phyloP scores from a whole-genome alignment of 2,329 filamentous ascomycete species.

The Sclerotinia borealis region DNA sequence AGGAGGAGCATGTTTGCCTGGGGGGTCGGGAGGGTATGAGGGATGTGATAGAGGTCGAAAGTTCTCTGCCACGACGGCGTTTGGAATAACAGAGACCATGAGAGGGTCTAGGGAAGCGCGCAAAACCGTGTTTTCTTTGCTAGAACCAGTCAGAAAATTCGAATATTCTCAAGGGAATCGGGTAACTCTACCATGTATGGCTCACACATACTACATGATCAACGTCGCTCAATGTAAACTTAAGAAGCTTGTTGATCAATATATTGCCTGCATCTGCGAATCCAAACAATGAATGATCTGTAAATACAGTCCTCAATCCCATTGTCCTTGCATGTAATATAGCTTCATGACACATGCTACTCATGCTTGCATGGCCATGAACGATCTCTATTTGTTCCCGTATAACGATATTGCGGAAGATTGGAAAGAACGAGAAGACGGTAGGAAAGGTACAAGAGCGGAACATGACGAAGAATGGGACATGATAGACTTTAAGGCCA shows the following conservation, averaged over 20 bases:
- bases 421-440: constrained; percentile 96
- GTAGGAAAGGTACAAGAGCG: constrained; percentile 90
- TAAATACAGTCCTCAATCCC: constrained; percentile 93
- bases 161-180: not conserved
- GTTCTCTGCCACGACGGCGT: constrained; percentile 94
- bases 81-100: constrained; percentile 97
- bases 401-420: constrained; percentile 94
- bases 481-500: constrained; percentile 95
- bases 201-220: constrained; percentile 98
- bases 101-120: constrained; percentile 89
- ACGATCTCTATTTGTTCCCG: constrained; percentile 95
- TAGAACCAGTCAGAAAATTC: constrained; percentile 36
- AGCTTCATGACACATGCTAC: constrained; percentile 88
- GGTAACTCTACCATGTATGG: constrained; percentile 75
- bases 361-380: constrained; percentile 92
- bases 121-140: constrained; percentile 96
- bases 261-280: constrained; percentile 96
- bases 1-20: constrained; percentile 34
- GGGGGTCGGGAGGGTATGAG: constrained; percentile 37
- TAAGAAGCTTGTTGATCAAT: constrained; percentile 91
- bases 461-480: constrained; percentile 94
- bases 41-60: constrained; percentile 66
- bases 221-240: constrained; percentile 92
- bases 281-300: constrained; percentile 93
- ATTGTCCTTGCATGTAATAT: constrained; percentile 94